phyloP scores from a whole-genome alignment of 1,139 yeast genomes.

The Saccharomyces hybrid region DNA sequence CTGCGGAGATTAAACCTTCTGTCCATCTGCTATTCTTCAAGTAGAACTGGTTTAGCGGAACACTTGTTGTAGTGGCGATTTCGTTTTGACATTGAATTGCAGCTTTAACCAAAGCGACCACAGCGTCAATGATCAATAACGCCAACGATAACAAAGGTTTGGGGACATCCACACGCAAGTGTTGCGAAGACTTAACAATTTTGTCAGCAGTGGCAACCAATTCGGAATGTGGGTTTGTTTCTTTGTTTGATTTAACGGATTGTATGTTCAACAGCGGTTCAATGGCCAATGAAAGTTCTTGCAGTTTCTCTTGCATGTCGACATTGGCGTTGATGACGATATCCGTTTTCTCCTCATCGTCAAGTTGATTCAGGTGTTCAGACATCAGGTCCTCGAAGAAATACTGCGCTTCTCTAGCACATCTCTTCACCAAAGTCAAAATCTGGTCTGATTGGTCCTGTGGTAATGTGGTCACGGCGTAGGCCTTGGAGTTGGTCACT shows the following conservation, averaged over 20 bases:
- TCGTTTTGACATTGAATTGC: conserved; percentile 80
- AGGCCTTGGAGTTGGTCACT: conserved; percentile 31
- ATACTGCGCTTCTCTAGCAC: conserved; percentile 54
- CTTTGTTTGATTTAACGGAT: conserved; percentile 32
- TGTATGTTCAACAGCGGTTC: conserved; percentile 12
- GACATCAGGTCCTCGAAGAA: conserved; percentile 59
- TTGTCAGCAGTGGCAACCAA: conserved; percentile 50
- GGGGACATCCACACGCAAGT: conserved; percentile 63
- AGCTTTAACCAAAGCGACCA: conserved; percentile 61
- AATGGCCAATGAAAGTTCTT: conserved; percentile 40
- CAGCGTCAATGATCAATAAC: conserved; percentile 72
- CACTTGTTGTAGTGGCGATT: conserved; percentile 47
- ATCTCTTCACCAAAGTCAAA: conserved; percentile 43
- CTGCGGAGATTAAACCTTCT: conserved; percentile 86
- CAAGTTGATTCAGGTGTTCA: conserved; percentile 37
- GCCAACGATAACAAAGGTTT: conserved; percentile 76
- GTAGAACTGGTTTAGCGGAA: conserved; percentile 55
- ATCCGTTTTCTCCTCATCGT: conserved; percentile 64
- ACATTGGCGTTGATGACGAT: conserved; percentile 68
- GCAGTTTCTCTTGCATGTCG: conserved; percentile 64
- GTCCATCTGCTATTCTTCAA: conserved; percentile 91
- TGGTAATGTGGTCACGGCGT: conserved; percentile 6
- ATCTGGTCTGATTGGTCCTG: conserved; percentile 37
- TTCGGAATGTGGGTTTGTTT: conserved; percentile 38
- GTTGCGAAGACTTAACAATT: conserved; percentile 58